These are phyloP conservation scores for Phytophthora agathidicida DNA, from an alignment of 352 stramenopile genomes.

Conservation along the genomic window DNA sequence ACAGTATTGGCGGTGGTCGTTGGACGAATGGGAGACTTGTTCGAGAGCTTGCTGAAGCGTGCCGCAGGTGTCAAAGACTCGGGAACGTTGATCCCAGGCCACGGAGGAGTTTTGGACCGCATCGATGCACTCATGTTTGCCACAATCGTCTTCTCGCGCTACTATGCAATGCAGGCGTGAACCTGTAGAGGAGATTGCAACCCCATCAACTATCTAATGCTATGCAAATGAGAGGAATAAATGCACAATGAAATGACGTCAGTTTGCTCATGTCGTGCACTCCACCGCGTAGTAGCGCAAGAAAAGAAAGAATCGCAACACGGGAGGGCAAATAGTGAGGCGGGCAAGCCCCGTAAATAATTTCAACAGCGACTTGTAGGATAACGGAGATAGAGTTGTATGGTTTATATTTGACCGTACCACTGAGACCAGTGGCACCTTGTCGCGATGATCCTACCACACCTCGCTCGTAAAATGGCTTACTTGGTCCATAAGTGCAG, in stretches of 20 bases:
- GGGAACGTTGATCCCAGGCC: conserved; percentile 93
- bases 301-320: no score
- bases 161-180: conserved; percentile 43
- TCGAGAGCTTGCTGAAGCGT: conserved; percentile 95
- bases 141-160: conserved; percentile 60
- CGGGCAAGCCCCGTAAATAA: neutral
- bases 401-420: conserved; percentile 1
- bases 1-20: conserved; percentile 90
- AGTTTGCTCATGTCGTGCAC: no score
- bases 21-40: conserved; percentile 94
- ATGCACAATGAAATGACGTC: no score
- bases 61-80: conserved; percentile 95
- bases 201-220: no score
- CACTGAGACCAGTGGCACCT: neutral
- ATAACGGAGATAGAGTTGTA: neutral
- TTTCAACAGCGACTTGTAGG: neutral
- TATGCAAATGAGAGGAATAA: no score
- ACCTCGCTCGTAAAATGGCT: conserved; percentile 1
- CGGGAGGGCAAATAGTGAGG: neutral
- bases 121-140: conserved; percentile 95
- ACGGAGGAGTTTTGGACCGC: conserved; percentile 94
- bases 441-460: neutral
- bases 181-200: no score
- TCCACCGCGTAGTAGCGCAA: no score
- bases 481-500: neutral